Base-by-base conservation (phyloP, 2,329 filamentous ascomycete species). In the Pezicula rhizophila region DNA sequence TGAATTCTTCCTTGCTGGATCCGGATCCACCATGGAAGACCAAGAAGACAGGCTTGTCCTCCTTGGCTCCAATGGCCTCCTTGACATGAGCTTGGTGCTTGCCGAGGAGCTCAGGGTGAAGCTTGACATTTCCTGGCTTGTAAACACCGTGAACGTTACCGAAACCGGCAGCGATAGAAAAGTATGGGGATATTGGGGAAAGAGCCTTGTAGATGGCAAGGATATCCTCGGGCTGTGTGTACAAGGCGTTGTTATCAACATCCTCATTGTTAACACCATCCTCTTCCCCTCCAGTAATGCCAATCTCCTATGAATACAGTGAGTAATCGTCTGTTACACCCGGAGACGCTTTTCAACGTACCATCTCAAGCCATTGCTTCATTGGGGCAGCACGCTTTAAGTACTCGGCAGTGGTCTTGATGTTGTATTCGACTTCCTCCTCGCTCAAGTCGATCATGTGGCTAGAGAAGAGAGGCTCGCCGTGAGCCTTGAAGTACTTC, bases 321-420 rank as follows among this genome's bases (percentile, higher is more conserved):
- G 28, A 17, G 23, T 4, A 18, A 2, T 8, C 25, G 25, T 14
- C 6, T 33, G 18, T 34, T 17, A 18, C 18, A 20, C 42, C 3
- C 8, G 42, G 8, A 5, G 25, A 28, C 12, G 23, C 15, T 15
- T n/a, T 10, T 38, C 11, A 25, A 60, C 70, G 62, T 68, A 89
- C 87, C 92, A 97, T 99, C 82, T 99, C 93, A 60, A 99, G 83
- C 89, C 89, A 97, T 74, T 96, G 90, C 81, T 95, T 96, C 89
- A 96, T 89, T 63, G 91, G 90, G 44, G 90, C 89, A 67, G 87
- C 89, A 61, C 92, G 87, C 83, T 96, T 85, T 57, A 97, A 82
- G 79, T 99, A 96, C 70, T 85, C 82, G 68, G 87, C 88, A 53
- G 92, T 97, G 67, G 89, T 96, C 67, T 85, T 70, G 65, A 99